Evolutionary conservation across 2,329 filamentous ascomycete species (phyloP).

Genomic region (Xylariales sp.): DNA sequence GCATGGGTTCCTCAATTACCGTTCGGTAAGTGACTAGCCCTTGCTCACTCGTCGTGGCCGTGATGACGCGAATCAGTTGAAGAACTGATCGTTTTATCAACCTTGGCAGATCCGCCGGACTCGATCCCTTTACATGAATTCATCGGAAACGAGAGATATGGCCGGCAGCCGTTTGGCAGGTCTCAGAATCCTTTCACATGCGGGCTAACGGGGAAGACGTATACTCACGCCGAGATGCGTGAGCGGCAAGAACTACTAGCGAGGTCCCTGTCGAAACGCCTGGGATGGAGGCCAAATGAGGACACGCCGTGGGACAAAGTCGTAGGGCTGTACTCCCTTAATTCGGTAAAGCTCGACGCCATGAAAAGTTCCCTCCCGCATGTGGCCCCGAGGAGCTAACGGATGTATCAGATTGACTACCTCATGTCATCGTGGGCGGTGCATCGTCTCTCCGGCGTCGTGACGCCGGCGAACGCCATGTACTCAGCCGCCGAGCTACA

Average conservation of each 20-base stretch:
- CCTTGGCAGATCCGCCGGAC: constrained; percentile 62
- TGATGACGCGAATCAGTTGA: neutral
- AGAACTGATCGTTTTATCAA: neutral
- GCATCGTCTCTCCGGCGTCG: constrained; percentile 74
- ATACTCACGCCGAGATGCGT: constrained; percentile 70
- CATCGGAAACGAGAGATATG: constrained; percentile 75
- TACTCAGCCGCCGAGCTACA: constrained; percentile 75
- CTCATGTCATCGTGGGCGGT: constrained; percentile 74
- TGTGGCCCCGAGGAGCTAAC: constrained; percentile 14
- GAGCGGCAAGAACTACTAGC: constrained; percentile 74
- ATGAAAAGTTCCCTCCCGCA: neutral
- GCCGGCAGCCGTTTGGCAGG: constrained; percentile 67
- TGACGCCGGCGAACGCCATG: constrained; percentile 75
- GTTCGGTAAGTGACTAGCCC: constrained; percentile 42
- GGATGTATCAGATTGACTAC: constrained; percentile 66
- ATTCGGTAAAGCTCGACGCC: constrained; percentile 61
- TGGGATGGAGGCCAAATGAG: constrained; percentile 76
- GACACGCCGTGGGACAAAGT: constrained; percentile 84
- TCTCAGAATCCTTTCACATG: constrained; percentile 78
- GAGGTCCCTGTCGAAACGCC: constrained; percentile 71
- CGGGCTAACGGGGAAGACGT: constrained; percentile 73
- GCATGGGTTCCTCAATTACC: constrained; percentile 47
- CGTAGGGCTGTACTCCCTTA: constrained; percentile 76
- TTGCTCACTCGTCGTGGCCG: neutral
- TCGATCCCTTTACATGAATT: constrained; percentile 76